Evolutionary conservation across 2,329 filamentous ascomycete species (phyloP).

Genomic region (Arthrobotrys sinensis): DNA sequence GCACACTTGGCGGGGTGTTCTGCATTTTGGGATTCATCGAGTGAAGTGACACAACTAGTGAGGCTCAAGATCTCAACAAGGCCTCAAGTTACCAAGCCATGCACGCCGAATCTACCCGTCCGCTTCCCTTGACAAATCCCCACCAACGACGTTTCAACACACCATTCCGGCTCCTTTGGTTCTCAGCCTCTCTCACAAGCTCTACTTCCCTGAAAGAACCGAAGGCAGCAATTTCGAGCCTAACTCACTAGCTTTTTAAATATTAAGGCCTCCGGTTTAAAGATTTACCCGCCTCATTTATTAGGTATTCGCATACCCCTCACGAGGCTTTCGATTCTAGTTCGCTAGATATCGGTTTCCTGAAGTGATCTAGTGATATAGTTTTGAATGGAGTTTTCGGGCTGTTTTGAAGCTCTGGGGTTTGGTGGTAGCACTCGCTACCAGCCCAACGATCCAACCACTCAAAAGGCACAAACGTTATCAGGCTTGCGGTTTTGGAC

Average conservation of each 20-base stretch:
- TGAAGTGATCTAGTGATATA: not conserved
- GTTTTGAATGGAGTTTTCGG: not conserved
- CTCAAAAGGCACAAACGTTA: slow-evolving; percentile 29
- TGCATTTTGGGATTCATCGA: too few relatives aligned
- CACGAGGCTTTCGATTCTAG: slow-evolving; percentile 9
- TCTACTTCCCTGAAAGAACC: not conserved
- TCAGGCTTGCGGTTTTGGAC: slow-evolving; percentile 47
- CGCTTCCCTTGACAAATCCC: slow-evolving; percentile 37
- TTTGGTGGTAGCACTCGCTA: slow-evolving; percentile 41
- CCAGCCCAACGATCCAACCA: not conserved
- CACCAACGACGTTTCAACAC: slow-evolving; percentile 44
- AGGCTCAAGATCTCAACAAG: slow-evolving; percentile 21
- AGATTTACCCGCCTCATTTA: slow-evolving; percentile 3
- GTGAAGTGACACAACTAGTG: not conserved
- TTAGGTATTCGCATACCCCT: not conserved
- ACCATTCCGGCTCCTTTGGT: slow-evolving; percentile 17
- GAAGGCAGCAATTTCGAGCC: slow-evolving; percentile 35
- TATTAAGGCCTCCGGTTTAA: not conserved
- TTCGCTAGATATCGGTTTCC: not conserved
- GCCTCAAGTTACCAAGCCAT: not conserved
- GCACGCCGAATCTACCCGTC: slow-evolving; percentile 30
- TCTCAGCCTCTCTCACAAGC: slow-evolving; percentile 33
- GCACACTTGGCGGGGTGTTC: too few relatives aligned
- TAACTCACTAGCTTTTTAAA: not conserved
- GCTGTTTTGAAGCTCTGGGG: not conserved